Conservation (phyloP, 2,329 filamentous ascomycete genomes). For the Botrytis byssoidea region DNA sequence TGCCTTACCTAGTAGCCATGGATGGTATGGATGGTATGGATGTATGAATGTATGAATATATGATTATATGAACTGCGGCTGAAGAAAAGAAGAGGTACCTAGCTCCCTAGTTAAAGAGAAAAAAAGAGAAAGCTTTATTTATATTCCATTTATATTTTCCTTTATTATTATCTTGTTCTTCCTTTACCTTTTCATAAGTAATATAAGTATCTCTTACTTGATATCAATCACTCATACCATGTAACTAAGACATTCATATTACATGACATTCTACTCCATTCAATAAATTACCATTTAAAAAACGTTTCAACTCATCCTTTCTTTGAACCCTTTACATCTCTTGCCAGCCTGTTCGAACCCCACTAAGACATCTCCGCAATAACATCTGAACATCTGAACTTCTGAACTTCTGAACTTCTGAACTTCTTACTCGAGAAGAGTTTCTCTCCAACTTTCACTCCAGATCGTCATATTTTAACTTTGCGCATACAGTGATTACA, state of each 20-base stretch:
- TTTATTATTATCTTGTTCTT: not conserved
- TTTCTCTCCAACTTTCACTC: not conserved
- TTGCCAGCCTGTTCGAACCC: slow-evolving; percentile 22
- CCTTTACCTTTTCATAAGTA: not conserved
- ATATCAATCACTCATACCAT: not conserved
- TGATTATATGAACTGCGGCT: slow-evolving; percentile 2
- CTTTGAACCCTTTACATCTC: slow-evolving; percentile 17
- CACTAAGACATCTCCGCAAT: slow-evolving; percentile 20
- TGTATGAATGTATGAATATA: too few relatives aligned
- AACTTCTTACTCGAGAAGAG: slow-evolving; percentile 17
- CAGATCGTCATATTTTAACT: not conserved
- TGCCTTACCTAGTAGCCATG: too few relatives aligned
- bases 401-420: not conserved
- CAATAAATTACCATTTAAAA: not conserved
- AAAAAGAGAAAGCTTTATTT: not conserved
- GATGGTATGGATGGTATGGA: too few relatives aligned
- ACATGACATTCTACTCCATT: not conserved
- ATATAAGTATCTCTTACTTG: not conserved
- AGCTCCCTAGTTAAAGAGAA: too few relatives aligned
- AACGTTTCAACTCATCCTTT: not conserved
- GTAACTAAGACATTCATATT: not conserved
- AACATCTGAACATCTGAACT: slow-evolving; percentile 5
- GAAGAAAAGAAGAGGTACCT: not conserved
- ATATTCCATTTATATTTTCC: not conserved
- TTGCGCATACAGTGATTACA: not conserved